A percentile compares a stretch with the other conserved stretches of the same genome.
Evolutionary conservation across 2,329 filamentous ascomycete genomes (phyloP).

Genomic region (Achaetomium macrosporum): DNA sequence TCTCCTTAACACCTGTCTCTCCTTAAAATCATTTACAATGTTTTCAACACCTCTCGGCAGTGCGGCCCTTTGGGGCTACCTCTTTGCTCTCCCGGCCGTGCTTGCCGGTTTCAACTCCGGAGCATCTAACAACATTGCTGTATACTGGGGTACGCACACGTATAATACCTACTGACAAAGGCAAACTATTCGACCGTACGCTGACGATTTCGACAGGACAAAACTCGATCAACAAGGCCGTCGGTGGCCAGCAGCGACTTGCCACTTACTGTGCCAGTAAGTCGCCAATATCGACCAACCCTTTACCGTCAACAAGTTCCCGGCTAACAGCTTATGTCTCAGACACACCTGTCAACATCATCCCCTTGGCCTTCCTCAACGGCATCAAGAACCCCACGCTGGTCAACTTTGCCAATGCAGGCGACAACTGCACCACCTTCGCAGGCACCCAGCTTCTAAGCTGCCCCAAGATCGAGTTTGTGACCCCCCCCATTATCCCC

Average conservation of each 20-base stretch:
- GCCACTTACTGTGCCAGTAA: slow-evolving; percentile 53
- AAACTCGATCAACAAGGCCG: slow-evolving; percentile 48
- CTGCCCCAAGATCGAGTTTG: slow-evolving; percentile 61
- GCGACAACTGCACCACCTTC: slow-evolving; percentile 56
- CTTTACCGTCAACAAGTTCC: background rate
- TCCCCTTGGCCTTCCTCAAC: slow-evolving; percentile 59
- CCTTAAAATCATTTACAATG: no score
- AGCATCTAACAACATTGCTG: slow-evolving; percentile 50
- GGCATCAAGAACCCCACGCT: slow-evolving; percentile 48
- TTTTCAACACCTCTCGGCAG: background rate
- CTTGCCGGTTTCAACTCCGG: slow-evolving; percentile 40
- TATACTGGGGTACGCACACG: slow-evolving; percentile 56
- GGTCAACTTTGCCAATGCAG: slow-evolving; percentile 60
- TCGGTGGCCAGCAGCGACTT: slow-evolving; percentile 47
- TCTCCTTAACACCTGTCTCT: no score
- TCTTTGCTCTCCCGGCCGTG: slow-evolving; percentile 14
- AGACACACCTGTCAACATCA: slow-evolving; percentile 40
- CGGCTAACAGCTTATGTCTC: background rate
- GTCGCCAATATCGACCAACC: slow-evolving; percentile 24
- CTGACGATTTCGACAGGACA: slow-evolving; percentile 38
- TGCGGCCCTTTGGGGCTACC: slow-evolving; percentile 14
- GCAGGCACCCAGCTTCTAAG: slow-evolving; percentile 50
- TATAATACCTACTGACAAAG: background rate
- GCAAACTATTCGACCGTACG: background rate
- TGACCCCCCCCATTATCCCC: slow-evolving; percentile 1